phyloP scores from a whole-genome alignment of 2,329 filamentous ascomycete species.

The Aureobasidium sp. region DNA sequence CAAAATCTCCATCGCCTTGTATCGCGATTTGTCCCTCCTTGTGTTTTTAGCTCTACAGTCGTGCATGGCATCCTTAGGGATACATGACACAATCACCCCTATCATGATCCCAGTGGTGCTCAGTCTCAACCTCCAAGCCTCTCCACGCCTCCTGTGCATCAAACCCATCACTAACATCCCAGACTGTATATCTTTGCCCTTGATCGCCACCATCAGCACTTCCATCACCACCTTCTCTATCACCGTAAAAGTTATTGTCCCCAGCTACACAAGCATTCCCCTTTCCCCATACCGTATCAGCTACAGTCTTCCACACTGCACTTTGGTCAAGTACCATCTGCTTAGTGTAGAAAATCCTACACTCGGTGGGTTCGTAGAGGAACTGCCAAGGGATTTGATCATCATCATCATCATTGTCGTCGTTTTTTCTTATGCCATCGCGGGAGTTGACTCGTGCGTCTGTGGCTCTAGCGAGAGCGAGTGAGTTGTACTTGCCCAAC shows the following conservation, averaged over 20 bases:
- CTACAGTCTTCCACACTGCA: conserved; percentile 38
- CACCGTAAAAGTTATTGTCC: conserved; percentile 11
- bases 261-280: conserved; percentile 25
- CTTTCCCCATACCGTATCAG: conserved; percentile 24
- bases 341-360: conserved; percentile 44
- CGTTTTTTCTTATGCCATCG: conserved; percentile 24
- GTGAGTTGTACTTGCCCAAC: conserved; percentile 21
- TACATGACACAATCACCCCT: not conserved
- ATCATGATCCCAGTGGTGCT: not conserved
- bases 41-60: too few relatives aligned
- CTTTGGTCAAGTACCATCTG: conserved; percentile 40
- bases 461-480: conserved; percentile 18
- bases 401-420: conserved; percentile 16
- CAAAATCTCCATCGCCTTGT: too few relatives aligned
- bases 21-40: too few relatives aligned
- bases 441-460: conserved; percentile 19
- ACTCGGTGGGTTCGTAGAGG: conserved; percentile 40
- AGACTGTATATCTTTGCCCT: not conserved
- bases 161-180: conserved; percentile 16
- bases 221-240: not conserved
- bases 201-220: not conserved
- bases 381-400: conserved; percentile 40
- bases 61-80: not conserved
- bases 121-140: not conserved
- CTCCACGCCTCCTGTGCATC: conserved; percentile 11